phyloP scores from a whole-genome alignment of 2,329 filamentous ascomycete species.

The Diaporthe capsici region DNA sequence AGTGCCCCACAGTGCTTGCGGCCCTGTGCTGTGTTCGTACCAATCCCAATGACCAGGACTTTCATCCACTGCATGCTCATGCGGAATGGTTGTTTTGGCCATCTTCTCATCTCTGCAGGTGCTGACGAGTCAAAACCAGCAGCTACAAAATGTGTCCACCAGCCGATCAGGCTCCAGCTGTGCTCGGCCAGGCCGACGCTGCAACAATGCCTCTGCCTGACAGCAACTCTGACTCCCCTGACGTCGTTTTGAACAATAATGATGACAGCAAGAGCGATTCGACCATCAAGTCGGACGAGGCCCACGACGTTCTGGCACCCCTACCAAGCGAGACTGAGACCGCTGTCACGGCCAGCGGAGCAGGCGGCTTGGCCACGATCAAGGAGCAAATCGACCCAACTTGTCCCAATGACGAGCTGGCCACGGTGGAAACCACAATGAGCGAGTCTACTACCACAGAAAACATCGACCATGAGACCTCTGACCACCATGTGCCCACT shows the following conservation, averaged over 20 bases:
- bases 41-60: background rate
- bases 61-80: no score
- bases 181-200: background rate
- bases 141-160: background rate
- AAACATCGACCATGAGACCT: background rate
- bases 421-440: background rate
- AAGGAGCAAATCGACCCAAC: background rate
- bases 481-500: background rate
- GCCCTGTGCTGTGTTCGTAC: background rate
- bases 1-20: background rate
- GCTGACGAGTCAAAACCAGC: background rate
- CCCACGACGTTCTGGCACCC: background rate
- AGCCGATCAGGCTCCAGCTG: conserved; percentile 4
- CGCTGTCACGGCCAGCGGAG: background rate
- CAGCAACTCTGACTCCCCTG: background rate
- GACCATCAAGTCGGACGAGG: background rate
- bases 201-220: conserved; percentile 27
- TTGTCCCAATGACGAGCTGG: background rate
- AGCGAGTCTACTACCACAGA: background rate
- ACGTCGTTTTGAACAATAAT: background rate
- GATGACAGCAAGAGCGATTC: background rate
- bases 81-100: no score
- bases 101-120: background rate
- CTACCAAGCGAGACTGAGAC: background rate
- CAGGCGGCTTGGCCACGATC: background rate